These are phyloP conservation scores for Drosera spatulata DNA, from an alignment of 179 eudicot genomes.

Conservation along the genomic window DNA sequence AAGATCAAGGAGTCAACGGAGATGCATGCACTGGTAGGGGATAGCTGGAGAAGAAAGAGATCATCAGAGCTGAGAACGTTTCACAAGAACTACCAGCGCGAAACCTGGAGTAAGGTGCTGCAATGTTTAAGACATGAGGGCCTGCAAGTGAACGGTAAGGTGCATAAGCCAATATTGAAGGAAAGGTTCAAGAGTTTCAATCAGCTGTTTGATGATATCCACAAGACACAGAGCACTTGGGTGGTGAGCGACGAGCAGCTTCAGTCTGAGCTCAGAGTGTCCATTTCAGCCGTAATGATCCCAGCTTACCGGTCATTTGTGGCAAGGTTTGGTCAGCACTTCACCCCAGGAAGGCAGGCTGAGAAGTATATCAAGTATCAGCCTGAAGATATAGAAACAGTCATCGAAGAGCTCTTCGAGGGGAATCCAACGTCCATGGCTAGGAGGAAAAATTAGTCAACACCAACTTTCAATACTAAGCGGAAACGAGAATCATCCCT, in stretches of 20 bases:
- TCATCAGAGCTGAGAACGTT: conserved; percentile 53
- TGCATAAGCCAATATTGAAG: conserved; percentile 40
- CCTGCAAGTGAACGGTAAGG: conserved; percentile 2
- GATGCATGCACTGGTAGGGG: conserved; percentile 45
- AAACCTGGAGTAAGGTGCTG: conserved; percentile 25
- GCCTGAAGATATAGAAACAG: conserved; percentile 58
- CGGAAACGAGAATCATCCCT: no score
- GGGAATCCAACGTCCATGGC: conserved; percentile 45
- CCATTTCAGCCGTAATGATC: conserved; percentile 30
- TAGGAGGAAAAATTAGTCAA: conserved; percentile 25
- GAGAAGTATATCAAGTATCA: conserved; percentile 70
- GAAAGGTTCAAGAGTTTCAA: conserved; percentile 73
- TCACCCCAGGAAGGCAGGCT: conserved; percentile 35
- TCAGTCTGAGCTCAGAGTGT: conserved; percentile 35
- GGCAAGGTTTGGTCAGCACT: conserved; percentile 42
- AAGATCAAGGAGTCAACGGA: conserved; percentile 46
- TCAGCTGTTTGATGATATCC: conserved; percentile 61
- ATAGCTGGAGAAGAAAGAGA: conserved; percentile 42
- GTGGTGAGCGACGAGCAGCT: conserved; percentile 78
- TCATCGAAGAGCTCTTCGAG: conserved; percentile 56
- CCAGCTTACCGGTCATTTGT: conserved; percentile 66
- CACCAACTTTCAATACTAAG: no score
- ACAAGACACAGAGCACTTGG: conserved; percentile 72
- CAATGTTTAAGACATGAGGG: conserved; percentile 61
- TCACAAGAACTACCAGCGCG: conserved; percentile 53